Percentiles rank a stretch among this genome's conserved stretches.
Evolutionary conservation across 371 early-diverging fungal species (phyloP).

Genomic region (Dinochytrium kinnereticum): DNA sequence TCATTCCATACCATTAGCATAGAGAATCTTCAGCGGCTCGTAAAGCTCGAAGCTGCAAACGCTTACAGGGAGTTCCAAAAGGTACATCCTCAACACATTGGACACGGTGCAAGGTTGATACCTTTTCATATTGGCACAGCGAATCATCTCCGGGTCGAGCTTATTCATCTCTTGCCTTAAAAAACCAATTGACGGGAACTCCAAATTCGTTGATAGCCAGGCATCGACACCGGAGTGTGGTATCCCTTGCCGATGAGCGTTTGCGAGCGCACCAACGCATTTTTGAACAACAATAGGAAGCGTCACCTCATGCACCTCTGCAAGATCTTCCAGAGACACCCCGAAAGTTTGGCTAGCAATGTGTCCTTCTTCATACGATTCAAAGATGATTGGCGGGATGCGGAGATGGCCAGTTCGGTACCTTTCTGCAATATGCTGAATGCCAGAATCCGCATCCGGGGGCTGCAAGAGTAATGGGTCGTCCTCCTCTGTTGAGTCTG

Average conservation of each 20-base stretch:
- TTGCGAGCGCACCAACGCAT: slow-evolving; percentile 31
- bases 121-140: background rate
- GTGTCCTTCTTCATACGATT: slow-evolving; percentile 25
- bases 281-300: slow-evolving; percentile 36
- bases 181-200: slow-evolving; percentile 28
- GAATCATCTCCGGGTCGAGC: background rate
- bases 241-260: slow-evolving; percentile 15
- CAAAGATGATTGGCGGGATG: slow-evolving; percentile 33
- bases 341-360: slow-evolving; percentile 39
- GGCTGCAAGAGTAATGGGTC: slow-evolving; percentile 10
- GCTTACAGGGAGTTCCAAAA: slow-evolving; percentile 10
- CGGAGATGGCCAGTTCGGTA: slow-evolving; percentile 41
- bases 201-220: slow-evolving; percentile 29
- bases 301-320: slow-evolving; percentile 16
- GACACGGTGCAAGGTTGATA: slow-evolving; percentile 24
- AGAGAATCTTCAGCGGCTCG: background rate
- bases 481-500: background rate
- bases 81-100: slow-evolving; percentile 14
- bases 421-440: slow-evolving; percentile 26
- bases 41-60: slow-evolving; percentile 7
- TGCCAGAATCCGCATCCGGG: slow-evolving; percentile 29
- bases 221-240: slow-evolving; percentile 25
- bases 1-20: background rate
- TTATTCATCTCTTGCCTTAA: slow-evolving; percentile 29
- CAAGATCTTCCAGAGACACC: slow-evolving; percentile 33